These are phyloP conservation scores for Cladosporium sp. DNA, from an alignment of 2,329 filamentous ascomycete genomes.

Conservation along the genomic window DNA sequence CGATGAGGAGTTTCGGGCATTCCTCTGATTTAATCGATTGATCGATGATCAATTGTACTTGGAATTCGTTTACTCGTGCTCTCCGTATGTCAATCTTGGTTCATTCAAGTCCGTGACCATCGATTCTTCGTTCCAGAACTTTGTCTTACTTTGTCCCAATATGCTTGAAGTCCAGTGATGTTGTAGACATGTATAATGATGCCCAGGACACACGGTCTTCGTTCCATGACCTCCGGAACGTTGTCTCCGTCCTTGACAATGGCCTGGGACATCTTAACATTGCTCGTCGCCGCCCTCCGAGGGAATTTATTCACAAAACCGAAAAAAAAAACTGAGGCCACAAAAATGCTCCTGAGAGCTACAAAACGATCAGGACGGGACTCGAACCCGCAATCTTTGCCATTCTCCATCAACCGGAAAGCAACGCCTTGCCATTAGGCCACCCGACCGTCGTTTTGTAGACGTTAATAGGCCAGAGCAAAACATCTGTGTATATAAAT, in stretches of 20 bases:
- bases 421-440: constrained; percentile 23
- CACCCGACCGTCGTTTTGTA: too few relatives aligned
- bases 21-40: neutral
- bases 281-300: neutral
- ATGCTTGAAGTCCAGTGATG: neutral
- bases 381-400: constrained; percentile 23
- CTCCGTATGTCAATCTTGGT: neutral
- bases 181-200: neutral
- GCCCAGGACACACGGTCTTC: too few relatives aligned
- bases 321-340: neutral
- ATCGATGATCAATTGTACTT: neutral
- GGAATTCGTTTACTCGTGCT: neutral
- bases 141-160: neutral
- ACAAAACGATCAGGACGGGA: too few relatives aligned
- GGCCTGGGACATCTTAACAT: neutral
- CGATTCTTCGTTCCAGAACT: neutral
- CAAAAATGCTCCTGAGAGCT: neutral
- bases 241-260: neutral
- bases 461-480: too few relatives aligned
- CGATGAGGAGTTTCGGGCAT: neutral
- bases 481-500: too few relatives aligned
- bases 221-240: neutral
- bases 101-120: neutral
- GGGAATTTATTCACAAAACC: neutral
- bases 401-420: constrained; percentile 16